Conservation (phyloP, 768 basidiomycete species). For the Gyrodon lividus region DNA sequence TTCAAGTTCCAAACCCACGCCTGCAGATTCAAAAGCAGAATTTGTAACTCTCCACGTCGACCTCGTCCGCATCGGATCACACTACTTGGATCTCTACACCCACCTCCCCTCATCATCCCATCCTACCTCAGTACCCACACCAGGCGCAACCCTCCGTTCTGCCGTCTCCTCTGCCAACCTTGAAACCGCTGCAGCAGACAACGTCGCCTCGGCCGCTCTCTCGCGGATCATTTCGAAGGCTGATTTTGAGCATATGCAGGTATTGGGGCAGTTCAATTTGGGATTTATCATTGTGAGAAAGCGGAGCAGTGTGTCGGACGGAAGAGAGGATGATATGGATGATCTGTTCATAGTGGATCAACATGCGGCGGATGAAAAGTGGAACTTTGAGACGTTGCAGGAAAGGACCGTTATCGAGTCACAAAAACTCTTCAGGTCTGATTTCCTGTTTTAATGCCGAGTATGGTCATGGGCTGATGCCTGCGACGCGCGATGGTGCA, state of each 20-base stretch:
- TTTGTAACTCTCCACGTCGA: slow-evolving; percentile 21
- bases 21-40: not conserved
- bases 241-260: slow-evolving; percentile 82
- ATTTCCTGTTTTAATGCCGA: slow-evolving; percentile 1
- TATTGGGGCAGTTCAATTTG: slow-evolving; percentile 93
- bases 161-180: slow-evolving; percentile 30
- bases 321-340: slow-evolving; percentile 44
- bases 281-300: slow-evolving; percentile 90
- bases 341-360: slow-evolving; percentile 97
- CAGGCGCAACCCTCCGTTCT: slow-evolving; percentile 18
- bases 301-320: slow-evolving; percentile 26
- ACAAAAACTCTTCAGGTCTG: slow-evolving; percentile 79
- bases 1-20: not conserved
- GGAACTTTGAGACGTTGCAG: slow-evolving; percentile 95
- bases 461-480: not conserved
- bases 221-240: slow-evolving; percentile 82
- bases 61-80: slow-evolving; percentile 16
- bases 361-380: slow-evolving; percentile 98
- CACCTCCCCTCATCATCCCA: not conserved
- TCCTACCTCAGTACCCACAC: not conserved
- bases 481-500: slow-evolving; percentile 27
- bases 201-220: slow-evolving; percentile 62
- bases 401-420: slow-evolving; percentile 86
- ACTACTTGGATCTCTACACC: slow-evolving; percentile 21
- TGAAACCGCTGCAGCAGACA: slow-evolving; percentile 46